Evolutionary conservation across 1,284 basidiomycete genomes (phyloP).

Genomic region (Sporisorium iseilematis-ciliati): DNA sequence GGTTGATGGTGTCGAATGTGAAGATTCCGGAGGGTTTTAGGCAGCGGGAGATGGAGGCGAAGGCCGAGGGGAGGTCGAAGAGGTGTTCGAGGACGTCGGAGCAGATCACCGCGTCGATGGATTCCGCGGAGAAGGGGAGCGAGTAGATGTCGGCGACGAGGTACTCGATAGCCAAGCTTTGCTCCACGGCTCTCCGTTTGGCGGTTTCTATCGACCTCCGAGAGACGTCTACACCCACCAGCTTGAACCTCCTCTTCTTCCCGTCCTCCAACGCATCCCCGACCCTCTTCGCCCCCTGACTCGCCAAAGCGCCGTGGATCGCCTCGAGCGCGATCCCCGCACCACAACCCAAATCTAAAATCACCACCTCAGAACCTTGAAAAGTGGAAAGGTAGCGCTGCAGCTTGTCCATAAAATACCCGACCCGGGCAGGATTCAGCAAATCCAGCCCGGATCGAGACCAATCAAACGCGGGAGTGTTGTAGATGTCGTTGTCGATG

Average conservation of each 20-base stretch:
- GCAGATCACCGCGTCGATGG: conserved; percentile 48
- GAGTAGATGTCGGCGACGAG: conserved; percentile 34
- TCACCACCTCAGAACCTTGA: not conserved
- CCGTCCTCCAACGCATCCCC: conserved; percentile 4
- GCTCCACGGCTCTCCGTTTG: not conserved
- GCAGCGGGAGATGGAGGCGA: conserved; percentile 76
- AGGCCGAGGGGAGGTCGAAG: conserved; percentile 35
- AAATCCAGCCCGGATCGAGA: conserved; percentile 29
- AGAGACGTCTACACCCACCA: conserved; percentile 36
- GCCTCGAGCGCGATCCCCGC: conserved; percentile 30
- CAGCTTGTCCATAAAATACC: conserved; percentile 45
- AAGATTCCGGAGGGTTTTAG: conserved; percentile 94
- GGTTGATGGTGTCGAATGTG: conserved; percentile 73
- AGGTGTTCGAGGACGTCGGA: conserved; percentile 56
- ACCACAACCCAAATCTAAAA: conserved; percentile 51
- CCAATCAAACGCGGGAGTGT: conserved; percentile 39
- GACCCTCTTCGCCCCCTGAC: not conserved
- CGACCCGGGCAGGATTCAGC: conserved; percentile 44
- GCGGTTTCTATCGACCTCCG: conserved; percentile 29
- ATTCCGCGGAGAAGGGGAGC: conserved; percentile 12
- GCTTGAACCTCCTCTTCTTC: conserved; percentile 6
- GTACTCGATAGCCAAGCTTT: conserved; percentile 18
- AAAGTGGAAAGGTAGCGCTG: conserved; percentile 3
- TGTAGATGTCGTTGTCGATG: conserved; percentile 52
- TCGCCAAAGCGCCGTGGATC: too few species aligned